Conservation (phyloP, 2,329 filamentous ascomycete species). For the Rasamsonia emersonii region DNA sequence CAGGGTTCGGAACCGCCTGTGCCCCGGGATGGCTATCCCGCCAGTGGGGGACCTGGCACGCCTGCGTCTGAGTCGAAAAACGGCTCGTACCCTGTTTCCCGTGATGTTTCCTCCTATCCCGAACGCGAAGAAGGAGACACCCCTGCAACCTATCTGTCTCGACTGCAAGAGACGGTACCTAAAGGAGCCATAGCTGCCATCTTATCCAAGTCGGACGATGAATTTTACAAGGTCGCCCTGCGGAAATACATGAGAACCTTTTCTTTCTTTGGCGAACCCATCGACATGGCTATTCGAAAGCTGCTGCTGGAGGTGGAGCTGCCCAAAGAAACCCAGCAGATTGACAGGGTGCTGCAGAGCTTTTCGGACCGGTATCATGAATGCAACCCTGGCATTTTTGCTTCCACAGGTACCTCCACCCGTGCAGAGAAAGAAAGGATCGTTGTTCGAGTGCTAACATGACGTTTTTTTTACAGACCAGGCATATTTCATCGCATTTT, state of each 20-base stretch:
- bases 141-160: constrained; percentile 76
- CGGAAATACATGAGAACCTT: constrained; percentile 95
- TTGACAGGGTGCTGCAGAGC: constrained; percentile 85
- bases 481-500: constrained; percentile 98
- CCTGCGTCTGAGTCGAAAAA: constrained; percentile 66
- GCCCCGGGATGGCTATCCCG: constrained; percentile 54
- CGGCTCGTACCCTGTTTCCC: constrained; percentile 69
- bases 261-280: constrained; percentile 89
- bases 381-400: constrained; percentile 94
- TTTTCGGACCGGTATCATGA: constrained; percentile 97
- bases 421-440: neutral
- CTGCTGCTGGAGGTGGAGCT: constrained; percentile 93
- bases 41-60: constrained; percentile 51
- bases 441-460: constrained; percentile 7
- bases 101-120: constrained; percentile 62
- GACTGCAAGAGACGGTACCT: constrained; percentile 70
- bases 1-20: constrained; percentile 68
- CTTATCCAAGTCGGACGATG: constrained; percentile 75
- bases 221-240: constrained; percentile 73
- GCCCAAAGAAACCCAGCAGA: constrained; percentile 95
- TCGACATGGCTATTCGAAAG: constrained; percentile 96
- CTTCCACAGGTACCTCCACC: constrained; percentile 50
- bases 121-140: constrained; percentile 81
- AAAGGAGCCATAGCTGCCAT: constrained; percentile 77
- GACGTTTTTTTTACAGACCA: constrained; percentile 53